A percentile compares a stretch with the other conserved stretches of the same genome.
Evolutionary conservation across 129 eudicot species (phyloP).

Genomic region (Saussurea involucrata): DNA sequence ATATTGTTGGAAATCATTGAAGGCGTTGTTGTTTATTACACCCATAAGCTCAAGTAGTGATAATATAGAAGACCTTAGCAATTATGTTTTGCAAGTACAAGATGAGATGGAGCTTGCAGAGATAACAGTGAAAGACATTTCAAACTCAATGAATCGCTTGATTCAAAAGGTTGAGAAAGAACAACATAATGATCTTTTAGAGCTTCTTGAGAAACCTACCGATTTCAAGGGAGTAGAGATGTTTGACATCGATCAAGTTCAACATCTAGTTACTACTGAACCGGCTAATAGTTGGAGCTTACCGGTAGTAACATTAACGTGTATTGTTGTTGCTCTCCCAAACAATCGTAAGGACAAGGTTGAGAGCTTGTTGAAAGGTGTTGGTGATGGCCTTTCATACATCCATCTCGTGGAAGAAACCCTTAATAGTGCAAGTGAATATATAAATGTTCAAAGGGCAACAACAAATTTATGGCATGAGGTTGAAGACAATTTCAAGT

Average conservation of each 20-base stretch:
- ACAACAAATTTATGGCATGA: constrained; percentile 13
- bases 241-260: not conserved
- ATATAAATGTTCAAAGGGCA: not conserved
- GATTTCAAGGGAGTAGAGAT: not conserved
- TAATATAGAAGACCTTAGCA: not conserved
- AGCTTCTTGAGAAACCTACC: not conserved
- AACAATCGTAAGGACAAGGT: not conserved
- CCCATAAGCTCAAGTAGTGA: too few species aligned
- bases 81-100: not conserved
- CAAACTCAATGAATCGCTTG: not conserved
- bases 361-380: not conserved
- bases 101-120: not conserved
- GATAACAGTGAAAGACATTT: not conserved
- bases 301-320: not conserved
- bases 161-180: not conserved
- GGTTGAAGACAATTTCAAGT: not conserved
- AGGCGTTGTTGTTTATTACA: not conserved
- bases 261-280: not conserved
- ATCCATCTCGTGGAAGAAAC: not conserved
- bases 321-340: not conserved
- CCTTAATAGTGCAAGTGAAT: not conserved
- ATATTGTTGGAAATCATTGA: not conserved
- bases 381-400: not conserved
- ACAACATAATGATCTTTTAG: not conserved
- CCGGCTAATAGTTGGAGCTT: not conserved